phyloP scores from a whole-genome alignment of 2,329 filamentous ascomycete genomes.

The Ascocoryne sarcoides region DNA sequence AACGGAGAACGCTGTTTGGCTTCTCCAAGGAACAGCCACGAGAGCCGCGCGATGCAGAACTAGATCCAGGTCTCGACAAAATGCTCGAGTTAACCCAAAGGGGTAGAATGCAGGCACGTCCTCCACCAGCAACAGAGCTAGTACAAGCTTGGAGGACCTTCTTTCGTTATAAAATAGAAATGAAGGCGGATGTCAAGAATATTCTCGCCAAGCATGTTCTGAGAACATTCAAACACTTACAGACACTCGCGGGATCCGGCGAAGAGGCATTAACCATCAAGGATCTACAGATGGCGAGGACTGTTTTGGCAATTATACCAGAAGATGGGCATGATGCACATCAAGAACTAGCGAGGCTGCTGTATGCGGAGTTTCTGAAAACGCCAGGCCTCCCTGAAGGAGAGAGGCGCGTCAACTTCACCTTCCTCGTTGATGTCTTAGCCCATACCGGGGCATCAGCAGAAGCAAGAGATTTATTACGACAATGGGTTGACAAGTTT shows the following conservation, averaged over 20 bases:
- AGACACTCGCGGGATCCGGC: constrained; percentile 18
- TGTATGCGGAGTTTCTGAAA: constrained; percentile 13
- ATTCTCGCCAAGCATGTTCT: constrained; percentile 56
- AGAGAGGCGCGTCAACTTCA: constrained; percentile 1
- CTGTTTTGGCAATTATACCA: constrained; percentile 16
- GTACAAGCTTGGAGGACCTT: constrained; percentile 56
- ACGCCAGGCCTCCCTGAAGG: neutral
- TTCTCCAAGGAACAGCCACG: constrained; percentile 53
- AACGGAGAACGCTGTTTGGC: constrained; percentile 51
- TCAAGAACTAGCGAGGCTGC: constrained; percentile 17
- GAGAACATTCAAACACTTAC: constrained; percentile 53
- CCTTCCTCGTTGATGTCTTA: constrained; percentile 12
- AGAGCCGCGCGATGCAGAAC: constrained; percentile 50
- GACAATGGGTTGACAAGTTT: neutral
- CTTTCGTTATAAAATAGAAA: constrained; percentile 44
- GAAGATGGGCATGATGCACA: constrained; percentile 15
- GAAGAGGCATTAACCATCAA: constrained; percentile 10
- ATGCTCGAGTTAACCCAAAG: constrained; percentile 61
- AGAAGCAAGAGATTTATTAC: constrained; percentile 19
- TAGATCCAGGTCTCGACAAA: constrained; percentile 62
- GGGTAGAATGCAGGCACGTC: constrained; percentile 52
- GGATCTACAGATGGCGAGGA: constrained; percentile 13
- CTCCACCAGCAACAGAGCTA: constrained; percentile 55
- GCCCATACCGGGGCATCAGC: constrained; percentile 17
- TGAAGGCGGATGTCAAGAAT: constrained; percentile 46